These are phyloP conservation scores for Wickerhamiella bombiphila DNA, from an alignment of 805 yeast species.

Conservation along the genomic window DNA sequence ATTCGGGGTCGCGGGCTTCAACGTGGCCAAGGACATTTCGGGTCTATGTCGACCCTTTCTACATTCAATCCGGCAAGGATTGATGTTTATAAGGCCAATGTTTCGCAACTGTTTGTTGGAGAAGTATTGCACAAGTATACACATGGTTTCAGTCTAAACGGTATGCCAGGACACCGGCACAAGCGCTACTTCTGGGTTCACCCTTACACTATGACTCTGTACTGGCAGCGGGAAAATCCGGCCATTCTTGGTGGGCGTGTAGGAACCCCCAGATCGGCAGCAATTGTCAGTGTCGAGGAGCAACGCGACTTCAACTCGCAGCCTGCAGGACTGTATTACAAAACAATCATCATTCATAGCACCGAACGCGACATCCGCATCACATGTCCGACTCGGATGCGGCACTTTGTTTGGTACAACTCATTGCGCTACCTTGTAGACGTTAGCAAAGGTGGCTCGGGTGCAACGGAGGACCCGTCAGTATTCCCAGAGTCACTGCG, in stretches of 20 bases:
- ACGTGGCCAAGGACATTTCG: not conserved
- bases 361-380: constrained; percentile 52
- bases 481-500: not conserved
- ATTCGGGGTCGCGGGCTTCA: no score
- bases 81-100: constrained; percentile 13
- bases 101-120: constrained; percentile 88
- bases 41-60: constrained; percentile 2
- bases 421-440: constrained; percentile 64
- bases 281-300: constrained; percentile 63
- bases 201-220: constrained; percentile 79
- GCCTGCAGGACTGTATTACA: constrained; percentile 79
- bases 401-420: constrained; percentile 86
- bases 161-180: constrained; percentile 67
- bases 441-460: not conserved
- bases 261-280: constrained; percentile 61
- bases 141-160: constrained; percentile 48
- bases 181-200: constrained; percentile 93
- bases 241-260: constrained; percentile 43
- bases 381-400: constrained; percentile 74
- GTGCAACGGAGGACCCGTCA: not conserved
- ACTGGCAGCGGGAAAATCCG: constrained; percentile 80
- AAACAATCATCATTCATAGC: constrained; percentile 64
- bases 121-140: constrained; percentile 79
- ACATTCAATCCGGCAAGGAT: not conserved
- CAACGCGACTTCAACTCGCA: constrained; percentile 68